Evolutionary conservation across 495 filamentous ascomycete species (phyloP).

Genomic region (Hyaloscypha variabilis): DNA sequence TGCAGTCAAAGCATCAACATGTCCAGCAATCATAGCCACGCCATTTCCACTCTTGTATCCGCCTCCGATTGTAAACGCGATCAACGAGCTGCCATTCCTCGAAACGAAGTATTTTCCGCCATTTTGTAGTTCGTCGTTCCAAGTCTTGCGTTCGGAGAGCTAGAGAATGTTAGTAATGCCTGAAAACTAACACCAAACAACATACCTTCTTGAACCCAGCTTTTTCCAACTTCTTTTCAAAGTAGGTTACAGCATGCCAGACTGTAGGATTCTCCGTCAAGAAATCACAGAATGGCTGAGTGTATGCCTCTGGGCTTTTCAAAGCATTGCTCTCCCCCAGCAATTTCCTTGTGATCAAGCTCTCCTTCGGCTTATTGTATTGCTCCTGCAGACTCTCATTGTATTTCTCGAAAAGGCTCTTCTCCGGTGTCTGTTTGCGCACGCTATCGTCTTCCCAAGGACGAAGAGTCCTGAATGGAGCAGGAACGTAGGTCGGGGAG

Average conservation of each 20-base stretch:
- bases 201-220: conserved; percentile 69
- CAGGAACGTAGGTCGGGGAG: not conserved
- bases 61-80: conserved; percentile 84
- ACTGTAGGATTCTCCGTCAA: conserved; percentile 89
- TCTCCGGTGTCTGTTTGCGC: not conserved
- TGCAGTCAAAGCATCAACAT: conserved; percentile 90
- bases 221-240: conserved; percentile 68
- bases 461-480: not conserved
- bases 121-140: conserved; percentile 71
- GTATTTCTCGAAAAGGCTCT: conserved; percentile 25
- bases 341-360: conserved; percentile 16
- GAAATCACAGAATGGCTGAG: conserved; percentile 85
- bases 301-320: conserved; percentile 62
- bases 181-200: not conserved
- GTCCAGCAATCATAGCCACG: conserved; percentile 76
- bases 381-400: conserved; percentile 12
- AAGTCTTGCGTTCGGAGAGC: conserved; percentile 78
- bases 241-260: conserved; percentile 82
- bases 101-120: conserved; percentile 89
- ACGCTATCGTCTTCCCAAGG: not conserved
- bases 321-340: conserved; percentile 9
- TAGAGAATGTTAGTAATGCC: conserved; percentile 28
- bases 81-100: conserved; percentile 82
- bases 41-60: conserved; percentile 87
- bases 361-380: conserved; percentile 3